Conservation (phyloP, 1,284 basidiomycete genomes). For the Tilletia walkeri region DNA sequence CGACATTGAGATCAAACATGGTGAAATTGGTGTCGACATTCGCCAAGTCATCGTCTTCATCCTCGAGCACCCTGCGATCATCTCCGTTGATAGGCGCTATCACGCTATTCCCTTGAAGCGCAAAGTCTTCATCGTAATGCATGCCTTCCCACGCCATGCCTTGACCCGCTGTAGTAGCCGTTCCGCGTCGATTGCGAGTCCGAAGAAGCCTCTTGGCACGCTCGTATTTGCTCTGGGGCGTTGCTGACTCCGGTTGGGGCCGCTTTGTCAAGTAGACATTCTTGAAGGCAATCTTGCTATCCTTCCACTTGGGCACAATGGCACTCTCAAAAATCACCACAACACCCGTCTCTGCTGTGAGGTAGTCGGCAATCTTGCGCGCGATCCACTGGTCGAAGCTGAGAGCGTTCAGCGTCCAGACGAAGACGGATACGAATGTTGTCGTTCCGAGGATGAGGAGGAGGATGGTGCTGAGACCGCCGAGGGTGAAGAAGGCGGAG, state of each 20-base stretch:
- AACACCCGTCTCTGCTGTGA: constrained; percentile 88
- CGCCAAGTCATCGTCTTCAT: constrained; percentile 32
- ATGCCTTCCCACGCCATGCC: constrained; percentile 53
- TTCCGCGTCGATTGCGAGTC: constrained; percentile 12
- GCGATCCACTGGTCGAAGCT: constrained; percentile 89
- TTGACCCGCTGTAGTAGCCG: constrained; percentile 31
- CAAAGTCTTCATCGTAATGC: constrained; percentile 43
- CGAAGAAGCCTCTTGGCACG: constrained; percentile 20
- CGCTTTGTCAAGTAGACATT: constrained; percentile 74
- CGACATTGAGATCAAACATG: constrained; percentile 58
- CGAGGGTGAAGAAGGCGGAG: constrained; percentile 89
- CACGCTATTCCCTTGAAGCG: neutral
- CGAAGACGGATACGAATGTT: constrained; percentile 90
- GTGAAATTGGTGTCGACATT: constrained; percentile 50
- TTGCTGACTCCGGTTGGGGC: neutral
- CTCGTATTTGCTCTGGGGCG: constrained; percentile 5
- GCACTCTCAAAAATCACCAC: constrained; percentile 96
- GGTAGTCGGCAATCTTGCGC: constrained; percentile 81
- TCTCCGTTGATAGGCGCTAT: constrained; percentile 25
- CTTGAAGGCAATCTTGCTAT: constrained; percentile 90
- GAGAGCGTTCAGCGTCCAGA: constrained; percentile 83
- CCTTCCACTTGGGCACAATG: constrained; percentile 96
- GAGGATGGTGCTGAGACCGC: constrained; percentile 75
- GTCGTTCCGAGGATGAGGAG: constrained; percentile 97
- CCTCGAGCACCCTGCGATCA: constrained; percentile 38